Conservation (phyloP, 2,329 filamentous ascomycete species). For the Calonectria leucothoes region DNA sequence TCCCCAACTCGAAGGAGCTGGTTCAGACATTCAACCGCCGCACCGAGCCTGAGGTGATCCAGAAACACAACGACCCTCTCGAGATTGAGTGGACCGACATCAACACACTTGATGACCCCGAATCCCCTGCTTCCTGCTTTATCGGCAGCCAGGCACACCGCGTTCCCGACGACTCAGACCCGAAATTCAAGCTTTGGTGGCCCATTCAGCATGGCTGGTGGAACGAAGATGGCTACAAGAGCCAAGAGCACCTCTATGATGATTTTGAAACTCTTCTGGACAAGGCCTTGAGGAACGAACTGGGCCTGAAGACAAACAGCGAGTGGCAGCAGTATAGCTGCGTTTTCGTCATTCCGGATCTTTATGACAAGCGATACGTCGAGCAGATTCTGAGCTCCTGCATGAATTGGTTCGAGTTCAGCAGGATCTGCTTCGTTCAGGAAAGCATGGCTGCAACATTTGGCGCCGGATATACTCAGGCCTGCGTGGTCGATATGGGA, state of each 20-base stretch:
- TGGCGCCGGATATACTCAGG: conserved; percentile 92
- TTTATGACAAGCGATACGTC: conserved; percentile 95
- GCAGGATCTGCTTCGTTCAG: conserved; percentile 91
- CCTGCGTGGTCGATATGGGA: conserved; percentile 95
- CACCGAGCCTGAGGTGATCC: conserved; percentile 85
- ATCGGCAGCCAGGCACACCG: conserved; percentile 85
- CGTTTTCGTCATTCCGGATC: conserved; percentile 95
- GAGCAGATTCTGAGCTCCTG: conserved; percentile 86
- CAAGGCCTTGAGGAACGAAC: conserved; percentile 85
- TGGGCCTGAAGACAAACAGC: conserved; percentile 80
- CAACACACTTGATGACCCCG: conserved; percentile 71
- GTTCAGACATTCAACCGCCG: conserved; percentile 94
- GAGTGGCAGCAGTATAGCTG: conserved; percentile 93
- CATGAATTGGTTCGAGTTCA: conserved; percentile 91
- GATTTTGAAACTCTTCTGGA: conserved; percentile 91
- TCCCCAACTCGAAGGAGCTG: conserved; percentile 97
- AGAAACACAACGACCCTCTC: conserved; percentile 93
- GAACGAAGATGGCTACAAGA: conserved; percentile 89
- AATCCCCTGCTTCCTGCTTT: conserved; percentile 72
- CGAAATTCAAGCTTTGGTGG: conserved; percentile 93
- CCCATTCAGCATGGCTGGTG: conserved; percentile 87
- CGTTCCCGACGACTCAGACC: conserved; percentile 88
- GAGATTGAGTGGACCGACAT: conserved; percentile 97
- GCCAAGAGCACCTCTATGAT: conserved; percentile 82
- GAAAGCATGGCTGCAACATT: conserved; percentile 96